Evolutionary conservation across 768 basidiomycete species (phyloP), one percentile per base, ranked within the genome.

Genomic region (Rhizopogon salebrosus): DNA sequence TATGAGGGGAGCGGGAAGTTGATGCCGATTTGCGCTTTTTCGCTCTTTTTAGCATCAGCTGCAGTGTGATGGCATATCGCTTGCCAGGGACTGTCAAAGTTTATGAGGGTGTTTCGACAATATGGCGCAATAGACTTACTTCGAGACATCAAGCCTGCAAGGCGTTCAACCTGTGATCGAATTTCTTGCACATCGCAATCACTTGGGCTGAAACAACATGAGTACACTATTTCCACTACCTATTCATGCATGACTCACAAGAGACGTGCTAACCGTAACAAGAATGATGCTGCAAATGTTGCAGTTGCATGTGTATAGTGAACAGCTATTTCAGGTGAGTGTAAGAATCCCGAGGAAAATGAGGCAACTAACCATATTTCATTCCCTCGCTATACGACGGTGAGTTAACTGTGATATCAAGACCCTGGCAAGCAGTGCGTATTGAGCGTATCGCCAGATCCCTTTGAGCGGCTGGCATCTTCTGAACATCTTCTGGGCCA

Each of bases 261-360:
- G 37, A 98, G 76, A 23, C 94, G 83, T 35, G 86, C 83, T 43
- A 97, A 75, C 29, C 94, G 85, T 45, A 98, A 76, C 54, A 95
- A 75, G 68, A 98, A 89, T 3, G 92, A 91, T 11, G 93, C 94
- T 20, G 90, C 82, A 70, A 98, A 98, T 0, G 94, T 95, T 5
- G 94, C 94, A 26, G 92, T 91, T 38, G 91, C 90, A 64, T 98
- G 94, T 13, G 89, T 89, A 61, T 89, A 88, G 64, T 91, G 86
- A n/a, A 93, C 89, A 14, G 92, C 90, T 91, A 58, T 41, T 18
- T 20, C 26, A 36, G 60, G 42, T 54, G 41, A 50, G 23, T 11
- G 50, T 24, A 48, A 55, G 11, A 48, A 51, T 29, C 18, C 18
- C 38, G n/a, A 22, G n/a, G n/a, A 9, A 35, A 55, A 31, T 34